Percentiles rank a stretch among this genome's conserved stretches.
These are phyloP conservation scores for Penicillium pulvis DNA, from an alignment of 495 filamentous ascomycete genomes.

Conservation along the genomic window DNA sequence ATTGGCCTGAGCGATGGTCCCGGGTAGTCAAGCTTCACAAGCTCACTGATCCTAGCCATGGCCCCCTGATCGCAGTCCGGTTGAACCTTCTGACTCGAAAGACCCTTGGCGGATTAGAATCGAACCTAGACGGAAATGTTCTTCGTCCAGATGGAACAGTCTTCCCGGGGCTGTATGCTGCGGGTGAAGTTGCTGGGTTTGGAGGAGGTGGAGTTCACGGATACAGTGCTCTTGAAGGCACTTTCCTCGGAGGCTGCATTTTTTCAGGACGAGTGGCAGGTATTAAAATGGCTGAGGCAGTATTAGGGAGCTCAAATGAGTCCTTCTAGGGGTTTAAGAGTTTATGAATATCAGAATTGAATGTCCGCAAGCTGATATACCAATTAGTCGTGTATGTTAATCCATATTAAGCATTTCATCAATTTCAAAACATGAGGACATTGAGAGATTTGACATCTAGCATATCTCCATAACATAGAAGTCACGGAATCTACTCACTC, in stretches of 20 bases:
- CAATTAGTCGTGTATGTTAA: background rate
- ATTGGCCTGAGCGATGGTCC: constrained; percentile 8
- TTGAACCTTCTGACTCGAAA: constrained; percentile 11
- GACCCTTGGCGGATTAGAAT: constrained; percentile 2
- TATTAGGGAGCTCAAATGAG: background rate
- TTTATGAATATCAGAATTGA: background rate
- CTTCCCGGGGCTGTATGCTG: constrained; percentile 9
- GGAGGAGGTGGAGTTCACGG: constrained; percentile 10
- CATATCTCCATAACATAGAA: constrained; percentile 21
- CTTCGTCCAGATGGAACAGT: constrained; percentile 4
- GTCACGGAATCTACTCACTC: no score
- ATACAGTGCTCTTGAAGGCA: constrained; percentile 7
- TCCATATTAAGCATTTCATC: background rate
- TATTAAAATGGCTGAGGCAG: constrained; percentile 3
- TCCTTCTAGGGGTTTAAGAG: background rate
- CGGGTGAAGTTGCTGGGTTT: constrained; percentile 7
- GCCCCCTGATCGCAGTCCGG: constrained; percentile 4
- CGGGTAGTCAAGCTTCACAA: constrained; percentile 10
- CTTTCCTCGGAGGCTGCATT: constrained; percentile 9
- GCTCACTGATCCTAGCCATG: background rate
- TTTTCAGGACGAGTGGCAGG: constrained; percentile 8
- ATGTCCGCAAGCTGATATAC: background rate
- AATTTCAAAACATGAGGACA: background rate
- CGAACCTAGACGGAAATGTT: constrained; percentile 6
- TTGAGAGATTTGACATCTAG: no score